A percentile compares a stretch with the other conserved stretches of the same genome.
These are phyloP conservation scores for Echria macrotheca DNA, from an alignment of 495 filamentous ascomycete species.

Conservation along the genomic window DNA sequence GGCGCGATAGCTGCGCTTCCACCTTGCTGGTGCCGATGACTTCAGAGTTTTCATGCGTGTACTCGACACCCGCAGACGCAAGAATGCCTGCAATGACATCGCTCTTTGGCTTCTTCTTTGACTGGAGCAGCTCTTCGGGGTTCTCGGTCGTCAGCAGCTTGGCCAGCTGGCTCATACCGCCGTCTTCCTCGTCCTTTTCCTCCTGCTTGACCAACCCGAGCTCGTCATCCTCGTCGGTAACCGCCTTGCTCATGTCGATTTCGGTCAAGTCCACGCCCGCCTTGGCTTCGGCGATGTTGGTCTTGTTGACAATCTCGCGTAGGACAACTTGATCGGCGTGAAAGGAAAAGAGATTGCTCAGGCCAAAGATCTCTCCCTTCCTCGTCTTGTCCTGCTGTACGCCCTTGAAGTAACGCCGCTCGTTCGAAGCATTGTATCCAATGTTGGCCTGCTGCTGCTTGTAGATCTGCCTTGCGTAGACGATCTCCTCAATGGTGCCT, in stretches of 20 bases:
- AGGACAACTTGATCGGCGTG: conserved; percentile 75
- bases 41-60: conserved; percentile 94
- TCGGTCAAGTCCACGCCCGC: conserved; percentile 76
- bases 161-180: conserved; percentile 67
- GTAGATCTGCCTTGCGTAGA: conserved; percentile 96
- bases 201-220: conserved; percentile 36
- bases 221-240: conserved; percentile 42
- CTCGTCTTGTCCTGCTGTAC: conserved; percentile 73
- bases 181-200: conserved; percentile 52
- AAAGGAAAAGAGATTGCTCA: conserved; percentile 81
- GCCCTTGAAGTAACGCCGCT: conserved; percentile 93
- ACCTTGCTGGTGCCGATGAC: conserved; percentile 85
- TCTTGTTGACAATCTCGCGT: conserved; percentile 93
- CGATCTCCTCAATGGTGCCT: conserved; percentile 95
- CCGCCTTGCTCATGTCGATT: conserved; percentile 61
- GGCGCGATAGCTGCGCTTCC: conserved; percentile 71
- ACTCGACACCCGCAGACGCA: conserved; percentile 81
- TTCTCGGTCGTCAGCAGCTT: conserved; percentile 58
- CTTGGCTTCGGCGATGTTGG: conserved; percentile 88
- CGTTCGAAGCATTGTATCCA: conserved; percentile 85
- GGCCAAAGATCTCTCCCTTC: conserved; percentile 92
- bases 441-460: conserved; percentile 99
- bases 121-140: conserved; percentile 30
- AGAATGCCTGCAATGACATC: conserved; percentile 89
- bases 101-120: conserved; percentile 39